These are phyloP conservation scores for Colletotrichum sp. DNA, from an alignment of 2,329 filamentous ascomycete genomes.

Conservation along the genomic window DNA sequence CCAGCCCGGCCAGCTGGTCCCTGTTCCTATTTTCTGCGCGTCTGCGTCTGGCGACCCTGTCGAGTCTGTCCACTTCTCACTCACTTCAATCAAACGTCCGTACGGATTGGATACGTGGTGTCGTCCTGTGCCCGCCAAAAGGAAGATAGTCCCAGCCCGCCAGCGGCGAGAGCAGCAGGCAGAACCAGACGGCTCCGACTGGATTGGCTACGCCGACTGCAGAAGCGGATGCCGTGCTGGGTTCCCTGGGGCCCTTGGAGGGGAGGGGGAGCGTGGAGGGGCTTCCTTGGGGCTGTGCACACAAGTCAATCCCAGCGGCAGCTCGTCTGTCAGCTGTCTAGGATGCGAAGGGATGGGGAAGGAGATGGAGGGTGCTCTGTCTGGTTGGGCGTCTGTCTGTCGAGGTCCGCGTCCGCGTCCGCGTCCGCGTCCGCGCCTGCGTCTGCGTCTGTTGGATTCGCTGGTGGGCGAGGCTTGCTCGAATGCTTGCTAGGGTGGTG, in stretches of 20 bases:
- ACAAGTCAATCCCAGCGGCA: conserved; percentile 9
- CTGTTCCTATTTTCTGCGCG: conserved; percentile 20
- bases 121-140: conserved; percentile 1
- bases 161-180: conserved; percentile 12
- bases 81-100: conserved; percentile 9
- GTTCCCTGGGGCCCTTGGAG: background rate
- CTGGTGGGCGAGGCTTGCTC: background rate
- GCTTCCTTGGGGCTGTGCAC: conserved; percentile 21
- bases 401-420: background rate
- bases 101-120: background rate
- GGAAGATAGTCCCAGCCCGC: background rate
- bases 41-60: conserved; percentile 3
- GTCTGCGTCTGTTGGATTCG: background rate
- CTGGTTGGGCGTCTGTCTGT: background rate
- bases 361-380: background rate
- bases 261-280: conserved; percentile 4
- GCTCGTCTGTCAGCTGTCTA: conserved; percentile 4
- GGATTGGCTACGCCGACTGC: conserved; percentile 12
- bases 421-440: background rate
- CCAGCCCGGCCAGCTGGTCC: conserved; percentile 12
- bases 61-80: conserved; percentile 16
- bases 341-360: background rate
- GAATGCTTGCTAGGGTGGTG: conserved; percentile 7
- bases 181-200: background rate
- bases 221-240: conserved; percentile 20